Base-by-base conservation (phyloP, 2,329 filamentous ascomycete genomes). In the Neopestalotiopsis sp. region DNA sequence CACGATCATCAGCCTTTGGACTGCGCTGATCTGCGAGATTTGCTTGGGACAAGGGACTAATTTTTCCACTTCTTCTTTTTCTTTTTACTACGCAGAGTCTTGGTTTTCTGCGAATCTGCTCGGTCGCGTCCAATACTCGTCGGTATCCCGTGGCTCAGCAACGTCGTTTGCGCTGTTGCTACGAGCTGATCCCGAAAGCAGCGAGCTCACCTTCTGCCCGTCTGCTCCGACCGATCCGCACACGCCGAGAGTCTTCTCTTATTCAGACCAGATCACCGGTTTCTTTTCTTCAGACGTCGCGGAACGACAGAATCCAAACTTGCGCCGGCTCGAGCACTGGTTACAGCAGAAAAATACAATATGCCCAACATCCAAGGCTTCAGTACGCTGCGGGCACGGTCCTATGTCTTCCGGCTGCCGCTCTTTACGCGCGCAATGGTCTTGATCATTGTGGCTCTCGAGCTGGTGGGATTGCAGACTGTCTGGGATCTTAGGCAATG, bases 361-460 rank as follows among this genome's bases (percentile, higher is more conserved):
- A 78, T 81, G 74, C 75, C 77, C 58, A 76, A 73, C 45, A 71
- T 79, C 77, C 85, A 77, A 73, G 86, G 74, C 68, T 91, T 97
- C 81, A 95, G 91, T 81, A 89, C 91, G 40, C 81, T 87, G 70
- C 90, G 94, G 74, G 86, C 94, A 75, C 91, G 94, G 72, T 93
- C 93, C 9, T 98, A 97, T 79, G 77, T 97, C 72, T 85, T 93
- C 70, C 91, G 94, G 63, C 85, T 98, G n/a, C 95, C 96, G 45
- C 85, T 98, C 1, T 94, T 96, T 78, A 98, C 96, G 32, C 90
- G 95, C 65, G 80, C 87, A 20, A 87, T 94, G 14, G 79, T 94
- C 24, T 76, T 90, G 4, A 81, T 91, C 59, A 92, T 97, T 68
- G 76, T 92, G 40, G 82, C 84, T 13, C 86, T 94, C 71, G 97